Conservation (phyloP, 1,139 yeast genomes). For the Torulaspora pretoriensis region DNA sequence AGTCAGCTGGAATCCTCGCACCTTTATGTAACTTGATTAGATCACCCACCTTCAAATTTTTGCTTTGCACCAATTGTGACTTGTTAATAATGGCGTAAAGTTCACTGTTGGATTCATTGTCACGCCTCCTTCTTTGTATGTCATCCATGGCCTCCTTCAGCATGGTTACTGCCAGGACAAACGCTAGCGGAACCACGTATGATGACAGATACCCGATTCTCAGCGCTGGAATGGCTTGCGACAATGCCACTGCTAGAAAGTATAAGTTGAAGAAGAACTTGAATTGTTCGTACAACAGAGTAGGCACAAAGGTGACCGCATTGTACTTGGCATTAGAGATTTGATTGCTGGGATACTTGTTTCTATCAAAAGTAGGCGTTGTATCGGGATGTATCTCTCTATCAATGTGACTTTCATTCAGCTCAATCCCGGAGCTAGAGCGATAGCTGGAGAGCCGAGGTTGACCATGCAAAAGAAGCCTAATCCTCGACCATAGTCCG, state of each 20-base stretch:
- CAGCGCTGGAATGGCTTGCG: constrained; percentile 87
- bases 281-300: constrained; percentile 90
- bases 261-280: constrained; percentile 93
- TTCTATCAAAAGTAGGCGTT: constrained; percentile 36
- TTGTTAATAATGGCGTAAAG: constrained; percentile 64
- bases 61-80: constrained; percentile 51
- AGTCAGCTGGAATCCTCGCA: constrained; percentile 87
- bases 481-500: constrained; percentile 4
- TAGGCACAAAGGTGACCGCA: constrained; percentile 81
- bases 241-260: constrained; percentile 85
- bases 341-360: constrained; percentile 65
- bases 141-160: constrained; percentile 94
- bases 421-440: constrained; percentile 26
- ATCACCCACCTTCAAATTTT: constrained; percentile 79
- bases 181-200: constrained; percentile 88
- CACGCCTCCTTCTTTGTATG: constrained; percentile 82
- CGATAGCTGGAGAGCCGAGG: constrained; percentile 10
- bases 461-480: constrained; percentile 6
- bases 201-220: constrained; percentile 92
- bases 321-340: constrained; percentile 93
- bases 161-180: constrained; percentile 91
- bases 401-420: constrained; percentile 37
- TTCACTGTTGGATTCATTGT: constrained; percentile 83
- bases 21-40: constrained; percentile 78
- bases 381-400: constrained; percentile 42